Base-by-base conservation (phyloP, 176 grass and related monocot species). In the Typha latifolia region DNA sequence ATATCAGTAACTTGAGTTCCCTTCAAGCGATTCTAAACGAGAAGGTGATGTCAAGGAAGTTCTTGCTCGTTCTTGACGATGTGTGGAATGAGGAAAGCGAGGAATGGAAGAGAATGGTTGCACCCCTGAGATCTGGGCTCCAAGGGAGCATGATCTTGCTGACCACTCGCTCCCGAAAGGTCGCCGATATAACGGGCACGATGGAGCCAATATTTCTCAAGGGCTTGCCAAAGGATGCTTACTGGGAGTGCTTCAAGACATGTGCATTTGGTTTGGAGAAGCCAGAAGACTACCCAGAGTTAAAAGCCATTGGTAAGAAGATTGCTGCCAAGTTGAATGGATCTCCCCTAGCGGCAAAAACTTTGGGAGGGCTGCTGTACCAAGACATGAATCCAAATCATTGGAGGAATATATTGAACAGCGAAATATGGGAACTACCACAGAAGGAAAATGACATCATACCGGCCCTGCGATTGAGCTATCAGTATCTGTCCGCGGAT, bases 401-500 rank as follows among this genome's bases (percentile, higher is more conserved):
- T 3, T 89, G 82, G 78, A 72, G 26, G 4, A 14, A 1, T 5
- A 75, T 90, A 50, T 59, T 49, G 12, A 4, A 56, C 0, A 85
- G 67, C 69, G 62, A 82, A 69, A 0, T 85, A 11, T 82, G 86
- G 82, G 9, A 63, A 70, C 3, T 82, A 7, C 0, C 14, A 12
- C 61, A 79, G 62, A 2, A 70, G 24, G 56, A 66, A 0, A 48
- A 49, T 19, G 81, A 71, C 0, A 84, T 90, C 49, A 11, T 84
- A 9, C 70, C 82, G 0, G 70, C 67, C 4, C 69, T 84, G 22
- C 70, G 47, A 2, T 65, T 89, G 52, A 89, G 86, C 43, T 89
- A 89, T 48, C 76, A 84, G 10, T 69, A 78, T 70, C 72, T 89
- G 61, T 62, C 78, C 1, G 37, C 47, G 6, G 12, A 79, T 62